Evolutionary conservation across 1,284 basidiomycete species (phyloP).

Genomic region (Somion occarium): DNA sequence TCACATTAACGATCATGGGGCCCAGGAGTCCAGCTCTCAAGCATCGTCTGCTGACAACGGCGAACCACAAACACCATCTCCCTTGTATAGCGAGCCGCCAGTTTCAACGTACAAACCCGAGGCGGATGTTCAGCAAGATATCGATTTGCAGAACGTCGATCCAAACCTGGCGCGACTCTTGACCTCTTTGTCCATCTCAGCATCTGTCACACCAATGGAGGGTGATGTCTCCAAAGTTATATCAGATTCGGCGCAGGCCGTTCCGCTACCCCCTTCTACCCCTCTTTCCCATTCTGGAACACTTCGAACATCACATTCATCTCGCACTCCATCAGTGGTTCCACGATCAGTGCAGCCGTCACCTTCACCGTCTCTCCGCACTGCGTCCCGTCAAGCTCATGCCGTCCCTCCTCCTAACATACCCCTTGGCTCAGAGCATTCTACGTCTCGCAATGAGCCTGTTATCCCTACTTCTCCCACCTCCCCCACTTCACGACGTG

Average conservation of each 20-base stretch:
- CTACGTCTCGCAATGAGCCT: no score
- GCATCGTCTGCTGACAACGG: constrained; percentile 56
- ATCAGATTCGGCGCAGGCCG: neutral
- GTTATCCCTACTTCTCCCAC: constrained; percentile 16
- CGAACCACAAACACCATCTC: constrained; percentile 61
- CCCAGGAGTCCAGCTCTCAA: constrained; percentile 62
- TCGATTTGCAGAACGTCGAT: constrained; percentile 38
- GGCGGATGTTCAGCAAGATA: constrained; percentile 16
- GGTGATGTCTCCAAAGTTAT: neutral
- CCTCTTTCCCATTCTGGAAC: neutral
- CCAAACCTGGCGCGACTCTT: constrained; percentile 69
- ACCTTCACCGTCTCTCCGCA: neutral
- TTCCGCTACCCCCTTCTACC: neutral
- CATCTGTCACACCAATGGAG: constrained; percentile 26
- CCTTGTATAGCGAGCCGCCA: constrained; percentile 42
- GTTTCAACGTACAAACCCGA: constrained; percentile 22
- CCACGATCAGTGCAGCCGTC: constrained; percentile 1
- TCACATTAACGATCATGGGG: constrained; percentile 11
- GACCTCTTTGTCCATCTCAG: constrained; percentile 58
- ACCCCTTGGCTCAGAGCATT: neutral
- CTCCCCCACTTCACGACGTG: constrained; percentile 5
- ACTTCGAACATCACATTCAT: neutral
- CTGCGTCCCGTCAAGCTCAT: neutral
- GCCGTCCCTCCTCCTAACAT: neutral
- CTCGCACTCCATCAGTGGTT: constrained; percentile 1